These are phyloP conservation scores for Phytopythium mirpurense DNA, from an alignment of 352 stramenopile genomes.

Conservation along the genomic window DNA sequence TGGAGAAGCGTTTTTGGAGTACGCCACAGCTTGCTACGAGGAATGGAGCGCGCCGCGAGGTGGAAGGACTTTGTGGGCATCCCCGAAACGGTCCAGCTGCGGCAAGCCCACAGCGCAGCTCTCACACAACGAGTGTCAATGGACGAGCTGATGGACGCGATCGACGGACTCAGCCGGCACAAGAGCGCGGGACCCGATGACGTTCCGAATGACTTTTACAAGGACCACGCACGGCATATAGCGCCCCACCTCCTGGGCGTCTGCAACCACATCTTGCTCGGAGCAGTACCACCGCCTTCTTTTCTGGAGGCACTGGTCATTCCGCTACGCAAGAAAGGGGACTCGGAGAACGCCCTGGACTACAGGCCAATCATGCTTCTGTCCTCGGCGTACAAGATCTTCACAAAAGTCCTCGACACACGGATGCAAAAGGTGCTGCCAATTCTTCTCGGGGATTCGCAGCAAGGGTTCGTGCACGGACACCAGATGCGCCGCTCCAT, in stretches of 20 bases:
- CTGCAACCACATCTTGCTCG: not conserved
- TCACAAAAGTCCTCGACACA: constrained; percentile 8
- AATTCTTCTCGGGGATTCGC: constrained; percentile 7
- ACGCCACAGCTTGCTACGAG: too few species aligned
- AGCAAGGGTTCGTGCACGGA: constrained; percentile 19
- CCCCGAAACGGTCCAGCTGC: too few species aligned
- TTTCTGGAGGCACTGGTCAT: constrained; percentile 6
- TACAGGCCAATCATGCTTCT: constrained; percentile 21
- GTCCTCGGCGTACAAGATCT: constrained; percentile 22
- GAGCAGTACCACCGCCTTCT: not conserved
- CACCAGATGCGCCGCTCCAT: not conserved
- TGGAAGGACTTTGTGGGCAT: too few species aligned
- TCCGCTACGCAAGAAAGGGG: constrained; percentile 15
- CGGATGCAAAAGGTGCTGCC: constrained; percentile 5
- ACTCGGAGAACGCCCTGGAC: constrained; percentile 11
- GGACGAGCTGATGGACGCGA: too few species aligned
- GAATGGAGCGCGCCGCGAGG: too few species aligned
- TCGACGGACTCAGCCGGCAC: not conserved
- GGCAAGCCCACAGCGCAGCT: too few species aligned
- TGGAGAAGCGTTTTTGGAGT: too few species aligned
- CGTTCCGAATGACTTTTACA: constrained; percentile 3
- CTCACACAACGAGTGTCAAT: too few species aligned
- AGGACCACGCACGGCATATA: not conserved
- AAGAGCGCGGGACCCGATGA: not conserved
- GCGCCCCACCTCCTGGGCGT: not conserved